Percentiles rank a stretch among this genome's conserved stretches.
Conservation (phyloP, 1,139 yeast species). For the Debaryomyces sp. region DNA sequence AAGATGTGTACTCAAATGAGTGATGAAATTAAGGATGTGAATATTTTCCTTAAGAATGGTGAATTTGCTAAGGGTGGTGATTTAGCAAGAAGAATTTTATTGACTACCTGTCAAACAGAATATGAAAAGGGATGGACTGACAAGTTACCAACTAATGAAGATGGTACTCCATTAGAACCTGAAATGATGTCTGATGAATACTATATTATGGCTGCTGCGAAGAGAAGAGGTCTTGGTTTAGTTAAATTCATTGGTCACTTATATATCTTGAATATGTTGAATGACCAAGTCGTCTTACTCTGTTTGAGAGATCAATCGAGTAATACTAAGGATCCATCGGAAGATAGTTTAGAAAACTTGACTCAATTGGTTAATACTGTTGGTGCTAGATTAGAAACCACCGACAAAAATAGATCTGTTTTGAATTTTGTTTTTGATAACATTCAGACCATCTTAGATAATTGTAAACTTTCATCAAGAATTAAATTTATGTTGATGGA, state of each 20-base stretch:
- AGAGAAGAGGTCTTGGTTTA: slow-evolving; percentile 97
- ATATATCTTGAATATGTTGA: slow-evolving; percentile 75
- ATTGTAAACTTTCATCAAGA: slow-evolving; percentile 71
- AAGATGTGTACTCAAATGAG: slow-evolving; percentile 72
- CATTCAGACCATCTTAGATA: slow-evolving; percentile 59
- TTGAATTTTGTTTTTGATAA: slow-evolving; percentile 66
- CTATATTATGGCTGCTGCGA: slow-evolving; percentile 87
- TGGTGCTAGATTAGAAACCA: slow-evolving; percentile 74
- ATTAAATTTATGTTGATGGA: slow-evolving; percentile 88
- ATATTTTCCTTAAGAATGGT: slow-evolving; percentile 54
- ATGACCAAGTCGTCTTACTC: slow-evolving; percentile 74
- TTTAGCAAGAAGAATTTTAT: slow-evolving; percentile 79
- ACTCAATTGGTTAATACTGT: slow-evolving; percentile 87
- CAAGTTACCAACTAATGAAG: slow-evolving; percentile 77
- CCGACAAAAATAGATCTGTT: slow-evolving; percentile 44
- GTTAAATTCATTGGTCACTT: slow-evolving; percentile 96
- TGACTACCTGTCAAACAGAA: slow-evolving; percentile 89
- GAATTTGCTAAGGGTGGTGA: slow-evolving; percentile 62
- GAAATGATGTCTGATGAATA: slow-evolving; percentile 97
- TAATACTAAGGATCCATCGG: slow-evolving; percentile 71
- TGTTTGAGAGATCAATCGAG: slow-evolving; percentile 74
- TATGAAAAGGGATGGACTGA: slow-evolving; percentile 96
- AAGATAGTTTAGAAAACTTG: slow-evolving; percentile 89
- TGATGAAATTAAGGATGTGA: slow-evolving; percentile 67
- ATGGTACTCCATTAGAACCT: slow-evolving; percentile 77